Evolutionary conservation across 331 rosid species (phyloP).

Genomic region (Malus hybrid): DNA sequence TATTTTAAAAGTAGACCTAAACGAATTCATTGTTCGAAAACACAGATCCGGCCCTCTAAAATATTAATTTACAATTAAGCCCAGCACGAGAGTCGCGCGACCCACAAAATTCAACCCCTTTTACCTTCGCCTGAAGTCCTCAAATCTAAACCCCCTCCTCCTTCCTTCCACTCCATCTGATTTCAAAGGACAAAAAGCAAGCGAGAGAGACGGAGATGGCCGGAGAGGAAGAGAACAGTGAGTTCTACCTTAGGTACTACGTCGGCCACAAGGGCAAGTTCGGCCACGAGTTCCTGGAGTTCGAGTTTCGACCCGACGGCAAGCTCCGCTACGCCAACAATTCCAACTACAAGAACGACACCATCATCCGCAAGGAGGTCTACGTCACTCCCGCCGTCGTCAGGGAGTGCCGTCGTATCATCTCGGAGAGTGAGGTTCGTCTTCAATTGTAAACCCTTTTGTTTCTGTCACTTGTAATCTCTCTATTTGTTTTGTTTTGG

Average conservation of each 20-base stretch:
- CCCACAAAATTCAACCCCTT: too few species aligned
- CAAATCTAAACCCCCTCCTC: too few species aligned
- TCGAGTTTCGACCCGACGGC: constrained; percentile 85
- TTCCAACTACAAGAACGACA: constrained; percentile 97
- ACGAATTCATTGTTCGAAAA: too few species aligned
- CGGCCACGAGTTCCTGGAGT: constrained; percentile 90
- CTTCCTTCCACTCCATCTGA: too few species aligned
- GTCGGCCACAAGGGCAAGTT: constrained; percentile 93
- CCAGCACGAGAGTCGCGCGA: too few species aligned
- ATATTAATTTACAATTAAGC: too few species aligned
- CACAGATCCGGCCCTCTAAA: too few species aligned
- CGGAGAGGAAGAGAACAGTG: constrained; percentile 36
- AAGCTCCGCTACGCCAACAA: constrained; percentile 85
- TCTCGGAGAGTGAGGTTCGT: constrained; percentile 76
- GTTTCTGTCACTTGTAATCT: background rate
- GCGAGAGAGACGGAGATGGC: too few species aligned
- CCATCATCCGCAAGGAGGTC: constrained; percentile 93
- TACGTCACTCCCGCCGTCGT: constrained; percentile 90
- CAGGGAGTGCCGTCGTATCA: constrained; percentile 88
- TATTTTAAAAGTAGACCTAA: too few species aligned
- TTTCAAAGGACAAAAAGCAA: too few species aligned
- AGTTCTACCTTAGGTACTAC: constrained; percentile 71
- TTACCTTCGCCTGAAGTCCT: too few species aligned
- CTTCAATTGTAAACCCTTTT: background rate
- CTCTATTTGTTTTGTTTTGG: background rate